phyloP scores from a whole-genome alignment of 2,329 filamentous ascomycete genomes.

The Claviceps sp. region DNA sequence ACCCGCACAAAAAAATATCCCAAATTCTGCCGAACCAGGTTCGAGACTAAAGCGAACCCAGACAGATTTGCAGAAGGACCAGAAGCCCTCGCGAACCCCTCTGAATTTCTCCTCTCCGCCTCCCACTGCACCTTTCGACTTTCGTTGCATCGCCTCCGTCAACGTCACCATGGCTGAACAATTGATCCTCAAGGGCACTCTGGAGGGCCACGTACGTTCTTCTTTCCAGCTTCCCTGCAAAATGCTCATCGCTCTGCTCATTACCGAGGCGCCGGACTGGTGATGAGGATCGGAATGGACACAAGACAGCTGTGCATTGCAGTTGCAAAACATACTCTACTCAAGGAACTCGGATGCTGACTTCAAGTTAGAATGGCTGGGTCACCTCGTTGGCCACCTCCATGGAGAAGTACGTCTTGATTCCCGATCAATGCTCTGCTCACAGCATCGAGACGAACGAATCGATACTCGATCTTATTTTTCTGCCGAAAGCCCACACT shows the following conservation, averaged over 20 bases:
- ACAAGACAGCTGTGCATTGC: background rate
- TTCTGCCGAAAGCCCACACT: background rate
- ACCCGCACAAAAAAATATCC: conserved; percentile 38
- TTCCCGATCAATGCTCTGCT: background rate
- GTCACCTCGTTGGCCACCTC: conserved; percentile 97
- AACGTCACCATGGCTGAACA: conserved; percentile 68
- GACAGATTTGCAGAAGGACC: conserved; percentile 14
- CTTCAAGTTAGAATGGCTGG: conserved; percentile 64
- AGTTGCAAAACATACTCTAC: background rate
- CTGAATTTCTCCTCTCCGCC: conserved; percentile 21
- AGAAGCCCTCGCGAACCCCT: conserved; percentile 13
- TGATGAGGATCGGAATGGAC: background rate
- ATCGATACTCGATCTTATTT: background rate
- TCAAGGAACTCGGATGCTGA: conserved; percentile 11
- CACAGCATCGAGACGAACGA: conserved; percentile 2
- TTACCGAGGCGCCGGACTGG: conserved; percentile 3
- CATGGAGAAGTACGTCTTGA: conserved; percentile 75
- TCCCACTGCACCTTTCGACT: conserved; percentile 15
- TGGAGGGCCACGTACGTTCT: conserved; percentile 79
- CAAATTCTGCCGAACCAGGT: conserved; percentile 21
- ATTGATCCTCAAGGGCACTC: conserved; percentile 90
- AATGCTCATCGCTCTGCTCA: conserved; percentile 5
- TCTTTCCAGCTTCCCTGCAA: conserved; percentile 10
- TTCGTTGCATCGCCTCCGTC: conserved; percentile 27
- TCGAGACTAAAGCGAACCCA: conserved; percentile 9